Base-by-base conservation (phyloP, 805 yeast genomes). In the Ogataea ramenticola region DNA sequence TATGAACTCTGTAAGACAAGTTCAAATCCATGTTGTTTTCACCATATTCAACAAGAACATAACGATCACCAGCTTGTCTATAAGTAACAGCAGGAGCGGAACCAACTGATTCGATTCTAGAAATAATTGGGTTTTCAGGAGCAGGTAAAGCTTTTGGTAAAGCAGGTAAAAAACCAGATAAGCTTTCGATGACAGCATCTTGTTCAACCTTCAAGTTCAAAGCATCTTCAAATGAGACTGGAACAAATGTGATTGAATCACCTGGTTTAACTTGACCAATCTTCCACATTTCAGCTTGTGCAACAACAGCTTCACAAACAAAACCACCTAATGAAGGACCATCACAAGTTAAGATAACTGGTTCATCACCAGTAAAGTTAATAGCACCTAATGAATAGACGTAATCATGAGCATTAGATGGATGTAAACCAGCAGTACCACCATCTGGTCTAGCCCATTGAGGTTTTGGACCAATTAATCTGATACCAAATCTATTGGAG, bases 311-410 rank as follows among this genome's bases (percentile, higher is more conserved):
- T 60, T 89, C 85, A 66, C 98, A 91, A 30, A 91, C 97, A 59
- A 91, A 93, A 1, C 99, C 99, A 58, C 99, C 98, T 46, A 91
- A 76, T 11, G 96, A 86, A 36, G 99, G 98, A 50, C 98, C 98
- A 67, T 91, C 99, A 60, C 97, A 87, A 2, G 98, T 88, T 63
- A 91, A 74, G 50, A 91, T 89, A 30, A 91, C 99, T 1, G 98
- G 98, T 65, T 91, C 98, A 66, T 93, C 98, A 66, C 99, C 99
- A 31, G 98, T 93, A 63, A 93, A 93, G 66, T 93, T 93, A 63
- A 91, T 83, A 26, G 99, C 98, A 55, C 99, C 98, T 43, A 89
- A 68, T 1, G 98, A 88, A 63, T 91, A 91, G 43, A 91, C 98
- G 59, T 91, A 93, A 68, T 91, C 99, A 61, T 91, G 98, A 36